Conservation (phyloP, 2,329 filamentous ascomycete species). For the Didymellaceae sp. region DNA sequence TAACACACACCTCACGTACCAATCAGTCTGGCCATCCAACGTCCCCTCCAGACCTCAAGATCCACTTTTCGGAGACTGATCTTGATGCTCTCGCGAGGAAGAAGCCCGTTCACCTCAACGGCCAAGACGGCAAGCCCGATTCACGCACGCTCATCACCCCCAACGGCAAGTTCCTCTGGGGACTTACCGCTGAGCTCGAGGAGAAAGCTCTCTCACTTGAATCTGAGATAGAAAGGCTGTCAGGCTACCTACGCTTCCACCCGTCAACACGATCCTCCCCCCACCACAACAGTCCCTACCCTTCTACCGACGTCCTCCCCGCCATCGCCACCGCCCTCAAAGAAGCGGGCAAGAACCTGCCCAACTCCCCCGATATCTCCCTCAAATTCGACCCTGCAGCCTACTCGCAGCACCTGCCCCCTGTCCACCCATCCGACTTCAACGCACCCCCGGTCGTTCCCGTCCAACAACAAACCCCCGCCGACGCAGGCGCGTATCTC, state of each 20-base stretch:
- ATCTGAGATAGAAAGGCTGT: conserved; percentile 47
- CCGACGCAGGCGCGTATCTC: conserved; percentile 42
- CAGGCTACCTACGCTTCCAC: conserved; percentile 40
- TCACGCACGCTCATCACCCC: conserved; percentile 74
- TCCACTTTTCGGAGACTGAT: conserved; percentile 50
- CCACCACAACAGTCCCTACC: conserved; percentile 23
- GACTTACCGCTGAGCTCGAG: conserved; percentile 72
- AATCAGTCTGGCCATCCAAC: conserved; percentile 25
- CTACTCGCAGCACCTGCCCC: conserved; percentile 31
- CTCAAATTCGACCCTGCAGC: conserved; percentile 35
- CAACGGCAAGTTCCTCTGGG: conserved; percentile 77
- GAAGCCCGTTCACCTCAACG: conserved; percentile 53
- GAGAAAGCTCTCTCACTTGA: conserved; percentile 74
- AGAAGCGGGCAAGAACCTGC: conserved; percentile 45
- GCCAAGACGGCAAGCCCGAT: conserved; percentile 52
- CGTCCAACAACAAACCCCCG: conserved; percentile 39
- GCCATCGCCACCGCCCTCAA: conserved; percentile 46
- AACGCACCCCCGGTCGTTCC: conserved; percentile 21
- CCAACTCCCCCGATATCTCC: conserved; percentile 31
- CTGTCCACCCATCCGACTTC: conserved; percentile 31
- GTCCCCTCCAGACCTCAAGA: conserved; percentile 45
- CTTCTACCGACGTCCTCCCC: conserved; percentile 42
- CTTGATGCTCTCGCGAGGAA: conserved; percentile 63
- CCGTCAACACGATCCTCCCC: conserved; percentile 22
- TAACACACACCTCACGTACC: conserved; percentile 39